Conservation (phyloP, 2,329 filamentous ascomycete species). For the Alternaria triticina region DNA sequence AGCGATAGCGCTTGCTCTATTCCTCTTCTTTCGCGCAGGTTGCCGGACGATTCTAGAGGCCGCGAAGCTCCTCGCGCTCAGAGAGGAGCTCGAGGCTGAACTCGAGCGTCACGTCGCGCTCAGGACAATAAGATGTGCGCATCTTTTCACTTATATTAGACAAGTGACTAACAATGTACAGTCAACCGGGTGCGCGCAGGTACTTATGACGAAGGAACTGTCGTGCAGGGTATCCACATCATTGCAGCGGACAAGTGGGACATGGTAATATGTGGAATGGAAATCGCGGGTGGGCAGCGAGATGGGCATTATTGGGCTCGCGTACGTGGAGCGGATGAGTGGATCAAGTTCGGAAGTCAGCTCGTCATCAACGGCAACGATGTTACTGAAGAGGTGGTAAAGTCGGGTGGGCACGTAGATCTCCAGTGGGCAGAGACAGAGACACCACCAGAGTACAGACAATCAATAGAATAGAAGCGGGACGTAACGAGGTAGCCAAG, state of each 20-base stretch:
- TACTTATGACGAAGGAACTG: background rate
- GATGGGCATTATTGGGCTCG: background rate
- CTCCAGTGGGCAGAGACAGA: background rate
- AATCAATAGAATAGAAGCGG: no score
- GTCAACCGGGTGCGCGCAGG: background rate
- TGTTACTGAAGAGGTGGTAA: background rate
- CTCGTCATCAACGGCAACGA: background rate
- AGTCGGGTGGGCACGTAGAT: background rate
- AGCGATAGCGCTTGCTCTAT: background rate
- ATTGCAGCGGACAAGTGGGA: background rate
- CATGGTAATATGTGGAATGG: background rate
- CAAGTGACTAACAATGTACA: background rate
- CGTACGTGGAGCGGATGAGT: background rate
- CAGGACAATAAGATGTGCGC: background rate
- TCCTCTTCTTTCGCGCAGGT: accelerated
- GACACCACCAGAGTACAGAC: background rate
- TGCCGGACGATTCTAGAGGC: background rate
- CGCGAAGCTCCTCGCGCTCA: background rate
- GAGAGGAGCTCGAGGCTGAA: background rate
- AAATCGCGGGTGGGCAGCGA: background rate
- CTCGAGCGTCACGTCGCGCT: background rate
- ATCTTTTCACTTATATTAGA: background rate
- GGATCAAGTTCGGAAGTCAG: background rate
- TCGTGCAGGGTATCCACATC: background rate
- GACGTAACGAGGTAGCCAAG: no score